A percentile compares a stretch with the other conserved stretches of the same genome.
phyloP scores from a whole-genome alignment of 202 grass and related monocot genomes.

The Brachypodium distachyon region DNA sequence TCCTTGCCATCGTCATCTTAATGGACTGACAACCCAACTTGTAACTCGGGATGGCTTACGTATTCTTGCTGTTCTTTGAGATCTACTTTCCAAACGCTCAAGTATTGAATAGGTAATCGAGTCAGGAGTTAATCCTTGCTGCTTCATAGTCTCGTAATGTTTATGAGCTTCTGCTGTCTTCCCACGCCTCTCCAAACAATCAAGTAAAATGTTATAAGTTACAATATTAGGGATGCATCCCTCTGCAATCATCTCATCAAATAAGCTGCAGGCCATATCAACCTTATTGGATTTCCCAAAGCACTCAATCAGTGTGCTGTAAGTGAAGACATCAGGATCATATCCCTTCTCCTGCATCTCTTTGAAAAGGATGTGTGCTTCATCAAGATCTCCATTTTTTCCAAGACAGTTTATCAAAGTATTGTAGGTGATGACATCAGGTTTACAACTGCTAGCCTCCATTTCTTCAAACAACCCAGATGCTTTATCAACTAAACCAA shows the following conservation, averaged over 20 bases:
- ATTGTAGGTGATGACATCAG: conserved; percentile 91
- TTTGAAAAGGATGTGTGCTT: conserved; percentile 87
- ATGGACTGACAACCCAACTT: conserved; percentile 77
- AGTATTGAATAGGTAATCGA: conserved; percentile 86
- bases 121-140: conserved; percentile 67
- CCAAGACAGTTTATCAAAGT: conserved; percentile 92
- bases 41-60: conserved; percentile 37
- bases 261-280: conserved; percentile 83
- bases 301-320: conserved; percentile 89
- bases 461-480: conserved; percentile 78
- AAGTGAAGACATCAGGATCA: conserved; percentile 89
- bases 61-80: conserved; percentile 45
- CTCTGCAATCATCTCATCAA: conserved; percentile 73
- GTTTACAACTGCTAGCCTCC: conserved; percentile 55
- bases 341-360: conserved; percentile 95
- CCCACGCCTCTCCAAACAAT: conserved; percentile 72
- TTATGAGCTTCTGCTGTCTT: conserved; percentile 54
- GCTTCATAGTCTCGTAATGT: conserved; percentile 59
- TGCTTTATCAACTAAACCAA: conserved; percentile 75
- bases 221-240: conserved; percentile 88
- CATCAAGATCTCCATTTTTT: conserved; percentile 79
- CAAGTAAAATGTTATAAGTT: conserved; percentile 94
- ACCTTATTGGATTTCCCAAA: conserved; percentile 91
- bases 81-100: conserved; percentile 62
- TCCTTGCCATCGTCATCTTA: conserved; percentile 30